A percentile compares a stretch with the other conserved stretches of the same genome.
These are phyloP conservation scores for Halocafeteria seosinensis DNA, from an alignment of 108 stramenopile species.

Conservation along the genomic window DNA sequence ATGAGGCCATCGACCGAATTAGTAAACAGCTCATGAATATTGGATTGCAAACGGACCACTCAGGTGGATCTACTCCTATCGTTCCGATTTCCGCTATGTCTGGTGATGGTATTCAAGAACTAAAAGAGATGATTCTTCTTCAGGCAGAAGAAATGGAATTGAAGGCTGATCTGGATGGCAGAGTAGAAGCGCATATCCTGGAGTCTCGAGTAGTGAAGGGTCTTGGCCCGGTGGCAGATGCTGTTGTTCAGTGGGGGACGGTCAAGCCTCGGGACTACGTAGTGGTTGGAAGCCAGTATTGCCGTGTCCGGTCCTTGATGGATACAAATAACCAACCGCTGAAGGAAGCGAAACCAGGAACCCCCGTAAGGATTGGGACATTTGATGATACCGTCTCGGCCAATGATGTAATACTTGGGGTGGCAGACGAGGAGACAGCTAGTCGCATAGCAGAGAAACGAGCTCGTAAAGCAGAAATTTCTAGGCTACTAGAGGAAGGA, in stretches of 20 bases:
- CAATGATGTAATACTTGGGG: not conserved
- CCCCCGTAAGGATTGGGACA: slow-evolving; percentile 37
- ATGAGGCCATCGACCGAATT: slow-evolving; percentile 37
- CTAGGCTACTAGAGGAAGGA: not conserved
- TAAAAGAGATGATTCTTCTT: slow-evolving; percentile 61
- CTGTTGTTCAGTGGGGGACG: slow-evolving; percentile 82
- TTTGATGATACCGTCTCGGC: slow-evolving; percentile 3
- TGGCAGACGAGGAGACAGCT: not conserved
- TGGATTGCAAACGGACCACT: slow-evolving; percentile 69
- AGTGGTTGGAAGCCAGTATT: slow-evolving; percentile 69
- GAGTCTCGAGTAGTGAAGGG: slow-evolving; percentile 76
- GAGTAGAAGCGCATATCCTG: slow-evolving; percentile 73
- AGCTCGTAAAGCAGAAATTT: not conserved
- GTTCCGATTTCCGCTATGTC: slow-evolving; percentile 66
- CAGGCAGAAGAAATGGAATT: slow-evolving; percentile 72
- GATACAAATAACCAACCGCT: slow-evolving; percentile 17
- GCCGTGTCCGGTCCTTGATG: slow-evolving; percentile 53
- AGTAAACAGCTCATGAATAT: slow-evolving; percentile 61
- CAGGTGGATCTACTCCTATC: slow-evolving; percentile 68
- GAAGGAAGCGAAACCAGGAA: slow-evolving; percentile 66
- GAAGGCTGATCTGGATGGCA: slow-evolving; percentile 60
- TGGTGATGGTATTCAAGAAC: slow-evolving; percentile 69
- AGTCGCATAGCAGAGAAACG: not conserved
- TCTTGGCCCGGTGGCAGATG: slow-evolving; percentile 75
- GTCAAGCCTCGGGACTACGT: slow-evolving; percentile 71